Evolutionary conservation across 352 stramenopile species (phyloP).

Genomic region (Phytopythium mirpurense): DNA sequence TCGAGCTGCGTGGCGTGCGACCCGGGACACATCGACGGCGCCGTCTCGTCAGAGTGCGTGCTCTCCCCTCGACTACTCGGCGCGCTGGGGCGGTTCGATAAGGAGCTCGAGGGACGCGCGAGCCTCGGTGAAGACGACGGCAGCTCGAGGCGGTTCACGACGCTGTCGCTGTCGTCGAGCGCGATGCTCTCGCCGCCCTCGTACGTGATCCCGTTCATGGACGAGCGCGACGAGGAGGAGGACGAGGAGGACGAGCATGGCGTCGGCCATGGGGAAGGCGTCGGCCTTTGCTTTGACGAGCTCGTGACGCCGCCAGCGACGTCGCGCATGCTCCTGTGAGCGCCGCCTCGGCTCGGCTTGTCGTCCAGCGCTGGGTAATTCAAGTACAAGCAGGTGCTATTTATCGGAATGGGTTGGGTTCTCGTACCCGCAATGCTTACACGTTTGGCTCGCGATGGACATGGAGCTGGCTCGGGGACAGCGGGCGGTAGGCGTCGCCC

Average conservation of each 20-base stretch:
- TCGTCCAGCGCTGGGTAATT: too few relatives aligned
- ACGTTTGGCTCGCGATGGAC: conserved; percentile 9
- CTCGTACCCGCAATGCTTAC: conserved; percentile 12
- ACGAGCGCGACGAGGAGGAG: conserved; percentile 1
- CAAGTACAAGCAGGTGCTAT: not conserved
- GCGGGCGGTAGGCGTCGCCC: conserved; percentile 31
- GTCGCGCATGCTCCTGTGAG: not conserved
- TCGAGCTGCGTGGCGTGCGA: conserved; percentile 1
- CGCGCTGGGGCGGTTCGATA: not conserved
- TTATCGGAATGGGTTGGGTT: conserved; percentile 3
- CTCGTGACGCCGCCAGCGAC: conserved; percentile 4
- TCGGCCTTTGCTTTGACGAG: conserved; percentile 5
- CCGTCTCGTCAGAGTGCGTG: not conserved
- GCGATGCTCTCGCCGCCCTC: conserved; percentile 2
- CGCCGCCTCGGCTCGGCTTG: too few relatives aligned
- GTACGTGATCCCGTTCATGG: conserved; percentile 4
- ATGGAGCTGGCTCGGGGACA: conserved; percentile 21
- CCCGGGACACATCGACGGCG: not conserved
- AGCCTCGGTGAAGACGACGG: not conserved
- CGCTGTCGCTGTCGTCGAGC: conserved; percentile 3
- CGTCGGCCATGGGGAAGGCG: not conserved
- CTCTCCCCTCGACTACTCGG: not conserved
- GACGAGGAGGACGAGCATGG: not conserved
- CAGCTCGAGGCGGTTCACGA: not conserved
- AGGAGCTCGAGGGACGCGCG: not conserved